Conservation (phyloP, 305 asterid genomes). For the Solanum chacoense region DNA sequence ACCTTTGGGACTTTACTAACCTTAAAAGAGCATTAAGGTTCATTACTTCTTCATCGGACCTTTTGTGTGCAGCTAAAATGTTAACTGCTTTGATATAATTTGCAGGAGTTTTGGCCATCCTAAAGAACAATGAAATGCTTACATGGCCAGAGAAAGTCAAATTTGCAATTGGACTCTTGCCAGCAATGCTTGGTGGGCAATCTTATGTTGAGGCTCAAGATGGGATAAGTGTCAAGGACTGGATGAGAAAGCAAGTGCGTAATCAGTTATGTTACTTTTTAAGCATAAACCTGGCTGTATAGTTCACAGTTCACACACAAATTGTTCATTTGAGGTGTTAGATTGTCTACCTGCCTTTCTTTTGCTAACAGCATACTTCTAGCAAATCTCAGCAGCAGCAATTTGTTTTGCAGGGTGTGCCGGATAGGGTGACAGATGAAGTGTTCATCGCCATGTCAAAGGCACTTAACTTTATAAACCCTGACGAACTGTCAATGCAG, state of each 20-base stretch:
- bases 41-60: not conserved
- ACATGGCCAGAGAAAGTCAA: slow-evolving; percentile 94
- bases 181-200: slow-evolving; percentile 98
- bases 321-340: not conserved
- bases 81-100: not conserved
- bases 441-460: slow-evolving; percentile 99
- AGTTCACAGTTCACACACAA: not conserved
- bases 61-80: not conserved
- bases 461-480: slow-evolving; percentile 93
- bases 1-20: not conserved
- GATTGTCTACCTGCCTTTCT: not conserved
- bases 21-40: not conserved
- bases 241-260: slow-evolving; percentile 91
- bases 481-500: slow-evolving; percentile 96
- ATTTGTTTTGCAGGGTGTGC: slow-evolving; percentile 63
- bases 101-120: slow-evolving; percentile 85
- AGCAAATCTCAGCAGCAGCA: not conserved
- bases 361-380: not conserved
- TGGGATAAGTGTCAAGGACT: slow-evolving; percentile 79
- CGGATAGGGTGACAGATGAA: slow-evolving; percentile 83
- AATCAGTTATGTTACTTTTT: not conserved
- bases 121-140: slow-evolving; percentile 97
- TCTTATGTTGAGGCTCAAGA: slow-evolving; percentile 96
- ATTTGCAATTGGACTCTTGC: slow-evolving; percentile 94
- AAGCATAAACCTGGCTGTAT: not conserved